Evolutionary conservation across 805 yeast species (phyloP).

Genomic region (Ogataea nakhonphanomensis): DNA sequence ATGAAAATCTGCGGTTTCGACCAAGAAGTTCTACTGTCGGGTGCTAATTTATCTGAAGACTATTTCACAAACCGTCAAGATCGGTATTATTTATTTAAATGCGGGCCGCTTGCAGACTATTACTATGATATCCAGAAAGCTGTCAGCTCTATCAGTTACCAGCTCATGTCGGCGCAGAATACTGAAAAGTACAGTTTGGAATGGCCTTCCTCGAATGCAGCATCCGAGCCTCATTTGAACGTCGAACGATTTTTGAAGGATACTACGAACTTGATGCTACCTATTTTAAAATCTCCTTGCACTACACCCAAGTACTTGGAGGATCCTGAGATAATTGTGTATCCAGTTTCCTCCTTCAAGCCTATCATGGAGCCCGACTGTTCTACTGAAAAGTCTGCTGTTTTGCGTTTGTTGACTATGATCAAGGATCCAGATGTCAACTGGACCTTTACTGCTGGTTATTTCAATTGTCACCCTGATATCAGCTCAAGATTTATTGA

Average conservation of each 20-base stretch:
- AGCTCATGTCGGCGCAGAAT: constrained; percentile 44
- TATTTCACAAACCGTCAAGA: constrained; percentile 95
- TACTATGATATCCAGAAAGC: constrained; percentile 69
- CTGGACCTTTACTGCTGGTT: constrained; percentile 95
- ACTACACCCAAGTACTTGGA: constrained; percentile 22
- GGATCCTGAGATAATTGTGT: constrained; percentile 58
- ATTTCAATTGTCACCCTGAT: constrained; percentile 84
- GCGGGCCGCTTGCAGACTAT: constrained; percentile 59
- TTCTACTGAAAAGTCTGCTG: constrained; percentile 80
- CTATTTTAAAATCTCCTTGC: constrained; percentile 48
- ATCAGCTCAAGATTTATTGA: constrained; percentile 56
- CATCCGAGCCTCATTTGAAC: constrained; percentile 65
- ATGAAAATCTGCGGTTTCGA: constrained; percentile 97
- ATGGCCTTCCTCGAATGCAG: constrained; percentile 72
- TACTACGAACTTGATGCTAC: constrained; percentile 53
- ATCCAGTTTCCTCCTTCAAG: constrained; percentile 88
- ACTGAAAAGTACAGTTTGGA: constrained; percentile 47
- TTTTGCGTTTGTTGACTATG: constrained; percentile 57
- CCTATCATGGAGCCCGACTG: constrained; percentile 66
- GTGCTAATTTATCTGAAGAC: constrained; percentile 89
- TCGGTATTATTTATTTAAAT: constrained; percentile 73
- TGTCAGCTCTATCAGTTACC: constrained; percentile 68
- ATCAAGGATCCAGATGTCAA: constrained; percentile 51
- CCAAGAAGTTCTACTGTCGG: constrained; percentile 79
- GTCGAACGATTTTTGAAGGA: constrained; percentile 49